Evolutionary conservation across 2,329 filamentous ascomycete genomes (phyloP).

Genomic region (Diaporthe vexans): DNA sequence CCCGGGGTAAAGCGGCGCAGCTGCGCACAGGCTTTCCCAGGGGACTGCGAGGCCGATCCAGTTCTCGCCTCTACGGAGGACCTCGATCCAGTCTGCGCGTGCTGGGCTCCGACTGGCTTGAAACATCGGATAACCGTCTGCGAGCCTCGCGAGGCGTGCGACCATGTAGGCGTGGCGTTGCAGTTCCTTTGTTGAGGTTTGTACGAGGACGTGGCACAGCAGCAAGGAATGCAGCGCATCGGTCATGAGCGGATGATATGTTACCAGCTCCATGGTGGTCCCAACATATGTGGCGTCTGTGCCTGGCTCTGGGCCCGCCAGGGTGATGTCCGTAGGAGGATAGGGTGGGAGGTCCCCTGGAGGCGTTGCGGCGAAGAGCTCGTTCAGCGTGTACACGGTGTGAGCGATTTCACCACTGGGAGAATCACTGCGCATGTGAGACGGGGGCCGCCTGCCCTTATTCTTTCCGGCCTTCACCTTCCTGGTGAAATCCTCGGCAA

Average conservation of each 20-base stretch:
- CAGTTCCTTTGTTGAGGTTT: conserved; percentile 83
- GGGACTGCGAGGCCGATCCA: conserved; percentile 75
- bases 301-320: conserved; percentile 47
- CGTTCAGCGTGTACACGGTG: conserved; percentile 63
- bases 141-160: conserved; percentile 79
- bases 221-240: conserved; percentile 85
- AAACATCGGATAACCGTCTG: conserved; percentile 86
- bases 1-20: conserved; percentile 61
- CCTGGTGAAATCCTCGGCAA: conserved; percentile 69
- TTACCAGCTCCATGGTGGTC: conserved; percentile 71
- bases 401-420: conserved; percentile 50
- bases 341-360: conserved; percentile 77
- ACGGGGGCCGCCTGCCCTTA: conserved; percentile 57
- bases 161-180: conserved; percentile 87
- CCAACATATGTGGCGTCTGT: conserved; percentile 51
- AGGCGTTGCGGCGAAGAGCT: conserved; percentile 79
- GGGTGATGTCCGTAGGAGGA: conserved; percentile 61
- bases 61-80: conserved; percentile 76
- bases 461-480: conserved; percentile 71
- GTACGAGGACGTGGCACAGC: conserved; percentile 82
- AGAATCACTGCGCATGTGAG: conserved; percentile 42
- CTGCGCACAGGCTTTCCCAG: conserved; percentile 81
- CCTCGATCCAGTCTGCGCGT: conserved; percentile 84
- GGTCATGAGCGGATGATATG: conserved; percentile 84
- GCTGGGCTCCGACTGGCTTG: conserved; percentile 79